Evolutionary conservation across 257 asterid species (phyloP).

Genomic region (Plectranthus barbatus): DNA sequence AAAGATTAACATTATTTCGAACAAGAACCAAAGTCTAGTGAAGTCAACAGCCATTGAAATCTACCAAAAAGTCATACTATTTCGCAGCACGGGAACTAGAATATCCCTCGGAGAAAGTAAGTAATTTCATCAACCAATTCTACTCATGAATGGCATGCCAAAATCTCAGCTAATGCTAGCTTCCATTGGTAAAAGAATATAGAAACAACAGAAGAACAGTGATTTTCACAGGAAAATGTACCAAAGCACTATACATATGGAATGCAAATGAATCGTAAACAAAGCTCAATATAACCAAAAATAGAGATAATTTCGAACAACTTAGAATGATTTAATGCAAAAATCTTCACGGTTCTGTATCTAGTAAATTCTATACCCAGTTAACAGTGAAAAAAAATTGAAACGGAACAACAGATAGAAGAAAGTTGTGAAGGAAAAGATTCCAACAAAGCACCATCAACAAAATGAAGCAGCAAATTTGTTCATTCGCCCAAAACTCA

Average conservation of each 20-base stretch:
- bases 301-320: neutral
- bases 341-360: no score
- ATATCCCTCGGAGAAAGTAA: neutral
- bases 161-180: neutral
- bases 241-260: neutral
- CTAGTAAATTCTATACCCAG: neutral
- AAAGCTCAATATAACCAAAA: neutral
- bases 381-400: neutral
- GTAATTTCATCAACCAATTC: neutral
- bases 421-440: neutral
- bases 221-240: neutral
- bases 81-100: neutral
- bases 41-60: constrained; percentile 4
- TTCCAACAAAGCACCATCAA: neutral
- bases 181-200: neutral
- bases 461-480: neutral
- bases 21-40: neutral
- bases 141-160: neutral
- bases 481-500: neutral
- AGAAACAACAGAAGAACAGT: neutral
- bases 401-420: neutral
- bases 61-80: neutral
- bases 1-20: neutral
- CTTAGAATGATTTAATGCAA: neutral
- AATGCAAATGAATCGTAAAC: neutral